These are phyloP conservation scores for Eucalyptus tenuipes DNA, from an alignment of 345 rosid species.

Conservation along the genomic window DNA sequence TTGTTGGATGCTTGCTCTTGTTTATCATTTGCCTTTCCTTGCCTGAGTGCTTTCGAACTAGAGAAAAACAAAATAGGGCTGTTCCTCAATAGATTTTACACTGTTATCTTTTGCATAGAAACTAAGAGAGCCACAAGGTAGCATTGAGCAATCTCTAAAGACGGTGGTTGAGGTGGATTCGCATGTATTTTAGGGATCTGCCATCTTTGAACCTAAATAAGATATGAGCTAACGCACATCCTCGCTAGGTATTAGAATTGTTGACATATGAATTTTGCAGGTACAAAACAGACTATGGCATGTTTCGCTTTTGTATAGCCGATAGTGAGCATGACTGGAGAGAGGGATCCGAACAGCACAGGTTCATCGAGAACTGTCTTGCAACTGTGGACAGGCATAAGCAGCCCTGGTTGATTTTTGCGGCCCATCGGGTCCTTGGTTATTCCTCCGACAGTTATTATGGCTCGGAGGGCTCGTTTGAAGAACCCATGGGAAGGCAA, in stretches of 20 bases:
- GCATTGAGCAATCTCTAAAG: neutral
- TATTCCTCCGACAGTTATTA: slow-evolving; percentile 50
- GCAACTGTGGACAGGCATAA: slow-evolving; percentile 62
- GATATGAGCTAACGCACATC: neutral
- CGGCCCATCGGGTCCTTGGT: slow-evolving; percentile 69
- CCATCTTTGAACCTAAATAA: neutral
- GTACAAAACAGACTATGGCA: slow-evolving; percentile 65
- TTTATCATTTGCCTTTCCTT: neutral
- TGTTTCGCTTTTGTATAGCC: slow-evolving; percentile 75
- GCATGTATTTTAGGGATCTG: neutral
- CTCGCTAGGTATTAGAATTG: neutral
- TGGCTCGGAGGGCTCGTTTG: slow-evolving; percentile 48
- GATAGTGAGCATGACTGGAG: slow-evolving; percentile 86
- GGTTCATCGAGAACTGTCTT: slow-evolving; percentile 56
- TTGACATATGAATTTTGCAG: slow-evolving; percentile 11
- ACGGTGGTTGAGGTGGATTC: neutral
- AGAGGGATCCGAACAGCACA: slow-evolving; percentile 58
- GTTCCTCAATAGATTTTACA: neutral
- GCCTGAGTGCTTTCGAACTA: neutral
- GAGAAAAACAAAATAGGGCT: neutral
- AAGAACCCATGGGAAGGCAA: slow-evolving; percentile 72
- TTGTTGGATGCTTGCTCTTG: neutral
- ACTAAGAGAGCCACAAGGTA: neutral
- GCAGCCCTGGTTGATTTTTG: slow-evolving; percentile 82
- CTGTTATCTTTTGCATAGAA: neutral